These are phyloP conservation scores for Basipetospora chlamydospora DNA, from an alignment of 2,329 filamentous ascomycete genomes.

Conservation along the genomic window DNA sequence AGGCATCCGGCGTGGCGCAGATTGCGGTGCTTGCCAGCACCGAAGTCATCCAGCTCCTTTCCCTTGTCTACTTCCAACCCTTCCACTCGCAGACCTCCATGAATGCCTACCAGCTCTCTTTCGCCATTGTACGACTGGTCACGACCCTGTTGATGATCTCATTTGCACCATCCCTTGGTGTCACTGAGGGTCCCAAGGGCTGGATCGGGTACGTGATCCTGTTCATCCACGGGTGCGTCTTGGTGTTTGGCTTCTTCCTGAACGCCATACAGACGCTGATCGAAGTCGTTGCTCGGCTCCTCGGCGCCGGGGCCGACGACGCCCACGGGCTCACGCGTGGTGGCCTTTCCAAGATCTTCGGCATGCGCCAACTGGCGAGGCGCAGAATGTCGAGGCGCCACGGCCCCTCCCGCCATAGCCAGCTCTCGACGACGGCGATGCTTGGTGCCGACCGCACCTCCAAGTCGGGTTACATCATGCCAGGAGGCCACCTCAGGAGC, in stretches of 20 bases:
- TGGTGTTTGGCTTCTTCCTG: conserved; percentile 85
- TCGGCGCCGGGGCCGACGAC: conserved; percentile 69
- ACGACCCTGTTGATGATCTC: conserved; percentile 64
- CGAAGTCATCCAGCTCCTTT: conserved; percentile 80
- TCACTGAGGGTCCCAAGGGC: conserved; percentile 66
- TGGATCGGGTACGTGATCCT: conserved; percentile 95
- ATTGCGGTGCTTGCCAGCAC: conserved; percentile 85
- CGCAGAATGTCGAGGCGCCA: conserved; percentile 46
- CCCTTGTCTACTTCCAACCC: conserved; percentile 76
- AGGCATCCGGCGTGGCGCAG: conserved; percentile 85
- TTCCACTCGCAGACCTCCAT: conserved; percentile 88
- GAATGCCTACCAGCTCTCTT: conserved; percentile 88
- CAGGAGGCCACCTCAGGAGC: conserved; percentile 41
- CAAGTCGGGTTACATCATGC: conserved; percentile 43
- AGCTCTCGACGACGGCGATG: conserved; percentile 72
- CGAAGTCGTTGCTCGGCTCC: conserved; percentile 70
- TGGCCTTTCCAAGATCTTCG: conserved; percentile 79
- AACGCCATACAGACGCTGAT: conserved; percentile 83
- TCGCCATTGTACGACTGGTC: conserved; percentile 61
- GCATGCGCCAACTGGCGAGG: conserved; percentile 74
- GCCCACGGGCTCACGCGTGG: conserved; percentile 57
- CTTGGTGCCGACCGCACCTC: conserved; percentile 52
- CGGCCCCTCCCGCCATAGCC: conserved; percentile 58
- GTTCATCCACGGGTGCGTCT: conserved; percentile 66
- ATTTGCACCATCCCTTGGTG: conserved; percentile 71